These are phyloP conservation scores for Cystobasidium tubakii DNA, from an alignment of 768 basidiomycete genomes.

Conservation along the genomic window DNA sequence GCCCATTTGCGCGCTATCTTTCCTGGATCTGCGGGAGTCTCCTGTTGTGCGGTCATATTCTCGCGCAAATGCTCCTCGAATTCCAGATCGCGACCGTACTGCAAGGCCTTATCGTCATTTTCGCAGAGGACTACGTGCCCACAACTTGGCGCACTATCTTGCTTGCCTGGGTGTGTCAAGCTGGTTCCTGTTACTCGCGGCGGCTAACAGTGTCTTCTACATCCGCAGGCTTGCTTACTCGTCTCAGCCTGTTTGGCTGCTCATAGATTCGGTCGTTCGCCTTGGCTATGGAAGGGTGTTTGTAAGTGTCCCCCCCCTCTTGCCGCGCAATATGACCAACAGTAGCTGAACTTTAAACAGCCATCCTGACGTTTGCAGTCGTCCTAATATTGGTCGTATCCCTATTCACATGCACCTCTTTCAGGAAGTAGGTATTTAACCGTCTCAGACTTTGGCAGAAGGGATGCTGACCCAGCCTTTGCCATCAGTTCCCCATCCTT, in stretches of 20 bases:
- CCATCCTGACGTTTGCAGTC: background rate
- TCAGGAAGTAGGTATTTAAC: conserved; percentile 29
- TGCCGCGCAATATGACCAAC: no score
- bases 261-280: conserved; percentile 39
- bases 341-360: background rate
- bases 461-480: background rate
- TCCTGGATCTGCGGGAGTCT: conserved; percentile 44
- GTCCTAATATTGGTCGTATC: conserved; percentile 41
- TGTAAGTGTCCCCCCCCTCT: conserved; percentile 2
- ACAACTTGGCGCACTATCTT: conserved; percentile 40
- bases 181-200: background rate
- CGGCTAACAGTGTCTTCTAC: background rate
- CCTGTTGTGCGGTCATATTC: conserved; percentile 43
- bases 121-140: conserved; percentile 26
- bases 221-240: conserved; percentile 5
- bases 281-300: conserved; percentile 42
- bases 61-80: conserved; percentile 42
- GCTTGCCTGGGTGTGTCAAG: conserved; percentile 38
- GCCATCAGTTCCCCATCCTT: conserved; percentile 36
- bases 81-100: conserved; percentile 44
- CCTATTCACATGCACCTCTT: conserved; percentile 30
- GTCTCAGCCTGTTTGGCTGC: conserved; percentile 39
- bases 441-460: background rate
- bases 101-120: conserved; percentile 40
- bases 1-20: conserved; percentile 42